phyloP scores from a whole-genome alignment of 129 eudicot species.

The Pulicaria dysenterica region DNA sequence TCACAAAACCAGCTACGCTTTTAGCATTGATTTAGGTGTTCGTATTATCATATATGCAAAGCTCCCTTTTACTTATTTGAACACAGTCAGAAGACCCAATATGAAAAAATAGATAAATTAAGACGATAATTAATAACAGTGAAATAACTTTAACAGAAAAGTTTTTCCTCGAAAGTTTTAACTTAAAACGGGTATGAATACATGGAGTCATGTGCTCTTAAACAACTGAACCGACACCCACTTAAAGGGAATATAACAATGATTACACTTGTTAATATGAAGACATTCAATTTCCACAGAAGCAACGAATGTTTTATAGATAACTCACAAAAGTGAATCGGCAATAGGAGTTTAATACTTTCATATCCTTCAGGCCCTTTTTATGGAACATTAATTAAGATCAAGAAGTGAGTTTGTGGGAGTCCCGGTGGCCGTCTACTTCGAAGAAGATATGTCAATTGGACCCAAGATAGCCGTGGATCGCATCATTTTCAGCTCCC shows the following conservation, averaged over 20 bases:
- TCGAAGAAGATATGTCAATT: constrained; percentile 62
- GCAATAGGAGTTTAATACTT: constrained; percentile 74
- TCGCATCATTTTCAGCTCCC: constrained; percentile 83
- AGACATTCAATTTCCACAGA: not conserved
- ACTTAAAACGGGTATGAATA: not conserved
- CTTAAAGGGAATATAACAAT: not conserved
- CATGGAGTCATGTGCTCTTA: not conserved
- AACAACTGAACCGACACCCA: constrained; percentile 6
- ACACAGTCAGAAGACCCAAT: not conserved
- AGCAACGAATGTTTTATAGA: not conserved
- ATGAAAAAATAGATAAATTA: not conserved
- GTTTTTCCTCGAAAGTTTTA: not conserved
- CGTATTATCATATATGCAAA: too few relatives aligned
- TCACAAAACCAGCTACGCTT: not conserved
- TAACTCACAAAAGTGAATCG: constrained; percentile 75
- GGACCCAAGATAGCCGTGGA: constrained; percentile 71
- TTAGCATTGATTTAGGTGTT: too few relatives aligned
- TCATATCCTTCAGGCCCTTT: constrained; percentile 84
- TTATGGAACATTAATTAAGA: constrained; percentile 78
- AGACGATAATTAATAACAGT: too few relatives aligned
- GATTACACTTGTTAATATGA: too few relatives aligned
- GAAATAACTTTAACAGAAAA: too few relatives aligned
- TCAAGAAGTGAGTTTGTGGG: constrained; percentile 62
- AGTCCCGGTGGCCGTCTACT: constrained; percentile 45
- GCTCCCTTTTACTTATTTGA: too few relatives aligned